Evolutionary conservation across 441 rosid species (phyloP), one percentile per base, ranked within the genome.

Genomic region (Adansonia grandidieri): DNA sequence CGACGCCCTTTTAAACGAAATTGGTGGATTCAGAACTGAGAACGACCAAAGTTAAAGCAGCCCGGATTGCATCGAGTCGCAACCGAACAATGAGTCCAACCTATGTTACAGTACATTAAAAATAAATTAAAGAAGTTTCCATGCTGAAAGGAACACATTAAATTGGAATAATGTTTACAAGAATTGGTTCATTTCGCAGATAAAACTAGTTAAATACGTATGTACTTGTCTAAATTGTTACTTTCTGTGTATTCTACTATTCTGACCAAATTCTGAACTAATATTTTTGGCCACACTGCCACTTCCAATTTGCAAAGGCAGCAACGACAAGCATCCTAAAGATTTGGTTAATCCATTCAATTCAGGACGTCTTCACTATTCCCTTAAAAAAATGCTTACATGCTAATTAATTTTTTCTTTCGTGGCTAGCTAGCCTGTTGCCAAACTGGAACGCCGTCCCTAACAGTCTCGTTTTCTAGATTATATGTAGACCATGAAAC

Each of bases 371-470:
- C 66, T 61, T 24, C 14, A 20, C 1, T 1, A 22, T 60, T 20
- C 5, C 14, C 37, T 9, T 2, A 9, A 20, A 57, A 60, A 60
- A 20, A 37, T 37, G 42, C 42, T 37, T 37, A 37, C 42, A 6
- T 37, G 5, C 42, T 37, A 37, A 37, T 4, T 4, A 37, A 37
- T 37, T 37, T 37, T 61, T 61, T 61, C 42, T 5, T 28, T 62
- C n/a, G 2, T 28, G 5, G 7, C 17, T 44, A 44, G 9, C 42
- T 62, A 66, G 61, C 61, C 42, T 37, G 42, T 8, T 71, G 74
- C 74, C 74, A 71, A 71, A 71, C 74, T 15, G 57, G 61, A 70
- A 70, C 19, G 44, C 44, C 71, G 54, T 67, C 57, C 57, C 10
- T 10, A 60, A 60, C 66, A 28, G 66, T 24, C 40, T 57, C 24